A percentile compares a stretch with the other conserved stretches of the same genome.
phyloP scores from a whole-genome alignment of 371 early-diverging fungal genomes.

The Thermomucor indicae-seudaticae region DNA sequence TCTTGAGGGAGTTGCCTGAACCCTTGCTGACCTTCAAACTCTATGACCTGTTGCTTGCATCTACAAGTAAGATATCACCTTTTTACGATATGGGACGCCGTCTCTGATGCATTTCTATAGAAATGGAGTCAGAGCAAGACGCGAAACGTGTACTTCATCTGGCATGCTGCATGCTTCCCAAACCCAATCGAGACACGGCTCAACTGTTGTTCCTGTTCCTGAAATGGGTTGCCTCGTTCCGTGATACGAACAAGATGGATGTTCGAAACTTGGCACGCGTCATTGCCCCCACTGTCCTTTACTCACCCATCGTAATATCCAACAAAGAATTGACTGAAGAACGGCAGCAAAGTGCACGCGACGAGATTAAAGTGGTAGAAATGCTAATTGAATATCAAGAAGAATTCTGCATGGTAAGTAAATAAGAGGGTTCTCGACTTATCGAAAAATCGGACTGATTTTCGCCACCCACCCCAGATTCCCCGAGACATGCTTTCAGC shows the following conservation, averaged over 20 bases:
- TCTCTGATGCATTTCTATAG: constrained; percentile 2
- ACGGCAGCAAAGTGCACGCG: constrained; percentile 44
- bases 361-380: constrained; percentile 74
- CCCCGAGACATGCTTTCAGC: no score
- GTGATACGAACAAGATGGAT: constrained; percentile 85
- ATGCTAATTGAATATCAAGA: constrained; percentile 70
- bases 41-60: constrained; percentile 72
- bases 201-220: constrained; percentile 78
- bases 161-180: constrained; percentile 80
- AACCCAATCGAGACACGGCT: constrained; percentile 85
- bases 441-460: no score
- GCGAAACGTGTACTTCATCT: constrained; percentile 65
- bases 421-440: no score
- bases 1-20: constrained; percentile 90
- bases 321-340: constrained; percentile 34
- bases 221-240: constrained; percentile 71
- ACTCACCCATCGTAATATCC: constrained; percentile 26
- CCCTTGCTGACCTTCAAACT: constrained; percentile 87
- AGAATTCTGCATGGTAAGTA: constrained; percentile 60
- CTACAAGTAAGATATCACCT: constrained; percentile 42
- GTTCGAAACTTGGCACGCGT: constrained; percentile 85
- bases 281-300: constrained; percentile 92
- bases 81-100: neutral
- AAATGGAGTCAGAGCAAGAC: constrained; percentile 34
- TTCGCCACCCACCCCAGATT: no score